Percentiles rank a stretch among this genome's conserved stretches.
These are phyloP conservation scores for Carex pumila DNA, from an alignment of 176 grass and related monocot genomes.

Conservation along the genomic window DNA sequence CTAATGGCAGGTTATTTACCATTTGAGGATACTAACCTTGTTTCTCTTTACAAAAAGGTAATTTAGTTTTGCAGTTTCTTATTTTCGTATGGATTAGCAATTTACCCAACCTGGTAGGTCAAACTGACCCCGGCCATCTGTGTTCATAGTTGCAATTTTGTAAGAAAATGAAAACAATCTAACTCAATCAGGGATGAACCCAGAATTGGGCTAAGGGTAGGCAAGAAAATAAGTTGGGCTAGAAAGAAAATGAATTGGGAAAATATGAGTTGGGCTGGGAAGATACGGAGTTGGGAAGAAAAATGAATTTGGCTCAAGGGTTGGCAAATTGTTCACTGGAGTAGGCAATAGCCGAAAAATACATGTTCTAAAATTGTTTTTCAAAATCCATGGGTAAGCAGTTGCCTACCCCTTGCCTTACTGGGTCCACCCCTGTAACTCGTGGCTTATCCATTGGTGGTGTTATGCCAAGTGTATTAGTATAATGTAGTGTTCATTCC, in stretches of 20 bases:
- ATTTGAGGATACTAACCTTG: constrained; percentile 87
- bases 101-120: not conserved
- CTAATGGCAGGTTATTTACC: constrained; percentile 90
- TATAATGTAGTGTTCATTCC: not conserved
- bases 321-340: too few species aligned
- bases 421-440: not conserved
- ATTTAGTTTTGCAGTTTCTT: not conserved
- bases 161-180: not conserved
- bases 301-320: too few species aligned
- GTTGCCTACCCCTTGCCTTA: too few species aligned
- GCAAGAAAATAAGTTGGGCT: too few species aligned
- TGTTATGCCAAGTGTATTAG: not conserved
- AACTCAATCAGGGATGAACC: not conserved
- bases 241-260: too few species aligned
- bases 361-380: too few species aligned
- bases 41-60: constrained; percentile 96
- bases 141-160: not conserved
- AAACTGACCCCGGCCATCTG: not conserved
- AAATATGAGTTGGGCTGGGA: too few species aligned
- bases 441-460: not conserved
- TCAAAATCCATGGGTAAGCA: too few species aligned
- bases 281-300: too few species aligned
- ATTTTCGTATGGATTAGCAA: not conserved
- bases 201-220: too few species aligned
- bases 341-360: too few species aligned